These are phyloP conservation scores for Solanum hybrid DNA, from an alignment of 305 asterid species.

Conservation along the genomic window DNA sequence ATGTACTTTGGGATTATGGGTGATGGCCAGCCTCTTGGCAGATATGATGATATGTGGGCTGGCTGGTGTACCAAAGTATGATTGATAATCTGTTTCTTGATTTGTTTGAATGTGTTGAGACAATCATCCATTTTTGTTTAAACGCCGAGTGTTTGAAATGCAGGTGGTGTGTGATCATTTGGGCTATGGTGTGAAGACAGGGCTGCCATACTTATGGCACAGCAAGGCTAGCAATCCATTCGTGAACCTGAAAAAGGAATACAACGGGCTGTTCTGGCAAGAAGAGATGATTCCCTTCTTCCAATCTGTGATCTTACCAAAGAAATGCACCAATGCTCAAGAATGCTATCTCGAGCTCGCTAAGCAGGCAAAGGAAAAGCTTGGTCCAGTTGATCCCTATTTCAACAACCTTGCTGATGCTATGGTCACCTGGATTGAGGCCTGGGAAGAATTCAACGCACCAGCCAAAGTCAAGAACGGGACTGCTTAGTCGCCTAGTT, in stretches of 20 bases:
- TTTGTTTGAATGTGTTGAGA: background rate
- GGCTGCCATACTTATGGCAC: constrained; percentile 50
- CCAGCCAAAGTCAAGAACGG: constrained; percentile 4
- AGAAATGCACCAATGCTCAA: constrained; percentile 41
- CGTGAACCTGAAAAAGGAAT: constrained; percentile 47
- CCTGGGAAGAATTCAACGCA: constrained; percentile 47
- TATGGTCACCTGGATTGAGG: constrained; percentile 58
- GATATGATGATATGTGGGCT: constrained; percentile 66
- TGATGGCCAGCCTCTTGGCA: constrained; percentile 57
- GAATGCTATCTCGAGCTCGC: constrained; percentile 43
- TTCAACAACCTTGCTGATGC: constrained; percentile 45
- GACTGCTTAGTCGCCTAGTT: background rate
- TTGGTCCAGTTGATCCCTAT: constrained; percentile 36
- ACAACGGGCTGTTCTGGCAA: constrained; percentile 54
- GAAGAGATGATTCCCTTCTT: constrained; percentile 56
- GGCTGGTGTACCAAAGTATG: constrained; percentile 53
- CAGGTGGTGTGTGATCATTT: constrained; percentile 54
- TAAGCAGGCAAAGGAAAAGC: constrained; percentile 35
- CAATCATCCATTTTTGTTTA: background rate
- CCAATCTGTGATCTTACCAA: constrained; percentile 29
- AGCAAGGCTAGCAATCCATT: constrained; percentile 65
- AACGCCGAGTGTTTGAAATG: background rate
- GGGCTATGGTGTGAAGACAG: constrained; percentile 47
- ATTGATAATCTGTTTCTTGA: background rate
- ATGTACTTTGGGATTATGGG: constrained; percentile 61